A percentile compares a stretch with the other conserved stretches of the same genome.
Conservation (phyloP, 2,329 filamentous ascomycete genomes). For the Nothophaeocryptopus gaeumannii region DNA sequence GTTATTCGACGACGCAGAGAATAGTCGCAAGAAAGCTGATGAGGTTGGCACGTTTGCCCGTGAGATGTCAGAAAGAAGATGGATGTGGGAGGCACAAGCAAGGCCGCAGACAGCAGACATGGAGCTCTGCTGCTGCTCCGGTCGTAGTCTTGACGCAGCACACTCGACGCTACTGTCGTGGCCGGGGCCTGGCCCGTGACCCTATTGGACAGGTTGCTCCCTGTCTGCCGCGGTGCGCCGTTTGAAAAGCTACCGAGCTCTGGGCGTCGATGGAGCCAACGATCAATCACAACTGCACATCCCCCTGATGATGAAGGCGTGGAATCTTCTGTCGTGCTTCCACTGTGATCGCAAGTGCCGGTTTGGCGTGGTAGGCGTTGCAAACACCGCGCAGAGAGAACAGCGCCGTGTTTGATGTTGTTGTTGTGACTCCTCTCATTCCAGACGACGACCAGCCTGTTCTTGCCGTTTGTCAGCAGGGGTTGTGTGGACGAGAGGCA, state of each 20-base stretch:
- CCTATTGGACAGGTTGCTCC: too few relatives aligned
- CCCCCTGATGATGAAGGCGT: conserved; percentile 10
- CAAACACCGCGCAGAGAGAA: conserved; percentile 1
- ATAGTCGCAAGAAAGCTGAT: conserved; percentile 13
- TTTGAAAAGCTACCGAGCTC: not conserved
- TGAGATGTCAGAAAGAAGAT: conserved; percentile 12
- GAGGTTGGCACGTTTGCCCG: conserved; percentile 16
- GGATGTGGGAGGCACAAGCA: conserved; percentile 13
- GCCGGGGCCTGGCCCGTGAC: too few relatives aligned
- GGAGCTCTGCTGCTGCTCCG: too few relatives aligned
- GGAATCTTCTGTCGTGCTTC: conserved; percentile 16
- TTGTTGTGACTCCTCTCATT: conserved; percentile 5
- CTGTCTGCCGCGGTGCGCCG: too few relatives aligned
- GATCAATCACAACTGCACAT: conserved; percentile 2
- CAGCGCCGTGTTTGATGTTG: conserved; percentile 8
- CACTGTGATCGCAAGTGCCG: conserved; percentile 4
- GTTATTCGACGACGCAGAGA: conserved; percentile 3
- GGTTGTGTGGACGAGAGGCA: not conserved
- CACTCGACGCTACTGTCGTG: too few relatives aligned
- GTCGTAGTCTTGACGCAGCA: too few relatives aligned
- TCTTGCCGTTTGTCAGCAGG: conserved; percentile 2
- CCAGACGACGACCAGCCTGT: not conserved
- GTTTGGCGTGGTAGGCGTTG: not conserved
- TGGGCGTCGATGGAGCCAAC: conserved; percentile 8
- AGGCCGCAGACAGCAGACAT: too few relatives aligned